Evolutionary conservation across 2,329 filamentous ascomycete species (phyloP).

Genomic region (Aplosporella prunicola): DNA sequence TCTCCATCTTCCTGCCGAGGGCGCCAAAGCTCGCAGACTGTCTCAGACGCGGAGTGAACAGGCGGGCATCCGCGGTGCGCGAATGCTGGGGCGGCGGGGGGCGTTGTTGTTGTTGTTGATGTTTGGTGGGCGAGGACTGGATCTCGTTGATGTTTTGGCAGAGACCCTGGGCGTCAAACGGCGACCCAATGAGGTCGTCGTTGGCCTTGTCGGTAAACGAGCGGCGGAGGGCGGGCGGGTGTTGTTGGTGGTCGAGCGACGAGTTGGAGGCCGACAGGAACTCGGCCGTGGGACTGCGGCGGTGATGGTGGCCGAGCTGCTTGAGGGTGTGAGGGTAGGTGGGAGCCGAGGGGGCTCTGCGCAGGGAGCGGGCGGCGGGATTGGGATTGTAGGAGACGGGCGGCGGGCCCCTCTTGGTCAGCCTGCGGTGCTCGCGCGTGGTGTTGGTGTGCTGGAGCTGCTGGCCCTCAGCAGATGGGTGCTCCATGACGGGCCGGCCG

Average conservation of each 20-base stretch:
- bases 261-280: slow-evolving; percentile 10
- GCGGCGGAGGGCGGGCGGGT: slow-evolving; percentile 12
- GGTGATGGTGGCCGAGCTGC: slow-evolving; percentile 8
- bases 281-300: slow-evolving; percentile 12
- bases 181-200: slow-evolving; percentile 28
- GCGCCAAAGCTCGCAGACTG: slow-evolving; percentile 35
- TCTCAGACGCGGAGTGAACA: slow-evolving; percentile 24
- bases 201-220: slow-evolving; percentile 22
- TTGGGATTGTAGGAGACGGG: slow-evolving; percentile 15
- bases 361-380: slow-evolving; percentile 12
- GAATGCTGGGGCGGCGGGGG: slow-evolving; percentile 22
- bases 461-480: slow-evolving; percentile 8
- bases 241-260: slow-evolving; percentile 11
- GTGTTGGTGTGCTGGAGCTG: slow-evolving; percentile 8
- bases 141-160: slow-evolving; percentile 28
- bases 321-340: slow-evolving; percentile 15
- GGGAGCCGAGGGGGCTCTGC: slow-evolving; percentile 19
- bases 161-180: slow-evolving; percentile 31
- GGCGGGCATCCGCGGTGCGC: slow-evolving; percentile 18
- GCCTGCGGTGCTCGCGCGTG: slow-evolving; percentile 12
- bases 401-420: slow-evolving; percentile 16
- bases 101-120: slow-evolving; percentile 12
- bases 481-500: slow-evolving; percentile 11
- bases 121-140: slow-evolving; percentile 11
- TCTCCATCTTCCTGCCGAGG: slow-evolving; percentile 36